phyloP scores from a whole-genome alignment of 139 green algal genomes.

The Bryopsis sp. region DNA sequence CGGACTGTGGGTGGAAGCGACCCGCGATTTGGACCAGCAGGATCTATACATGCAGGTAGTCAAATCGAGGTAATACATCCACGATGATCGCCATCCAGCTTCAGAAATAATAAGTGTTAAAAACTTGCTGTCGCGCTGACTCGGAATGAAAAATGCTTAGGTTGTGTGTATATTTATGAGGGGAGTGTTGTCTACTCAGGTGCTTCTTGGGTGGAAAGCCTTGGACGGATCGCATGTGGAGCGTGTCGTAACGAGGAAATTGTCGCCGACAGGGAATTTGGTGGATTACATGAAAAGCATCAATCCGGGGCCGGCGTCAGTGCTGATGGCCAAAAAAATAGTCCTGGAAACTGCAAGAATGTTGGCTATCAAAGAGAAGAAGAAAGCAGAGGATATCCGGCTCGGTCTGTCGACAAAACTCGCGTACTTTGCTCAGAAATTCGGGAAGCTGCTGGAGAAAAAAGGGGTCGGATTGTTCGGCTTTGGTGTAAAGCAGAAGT shows the following conservation, averaged over 20 bases:
- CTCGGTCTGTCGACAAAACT: background rate
- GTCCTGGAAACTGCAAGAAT: slow-evolving; percentile 8
- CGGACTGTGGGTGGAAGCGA: slow-evolving; percentile 12
- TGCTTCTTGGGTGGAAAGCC: slow-evolving; percentile 4
- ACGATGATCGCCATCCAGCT: too few species aligned
- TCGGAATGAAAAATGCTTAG: too few species aligned
- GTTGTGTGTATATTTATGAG: too few species aligned
- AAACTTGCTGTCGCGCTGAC: too few species aligned
- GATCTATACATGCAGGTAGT: slow-evolving; percentile 19
- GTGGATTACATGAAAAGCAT: slow-evolving; percentile 11
- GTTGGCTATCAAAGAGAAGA: background rate
- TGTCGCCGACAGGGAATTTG: slow-evolving; percentile 17
- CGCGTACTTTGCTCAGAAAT: slow-evolving; percentile 13
- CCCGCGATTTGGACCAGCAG: slow-evolving; percentile 5
- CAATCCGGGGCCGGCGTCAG: background rate
- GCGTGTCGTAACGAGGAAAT: background rate
- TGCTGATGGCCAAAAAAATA: slow-evolving; percentile 18
- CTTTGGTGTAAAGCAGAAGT: slow-evolving; percentile 5
- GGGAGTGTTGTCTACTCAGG: background rate
- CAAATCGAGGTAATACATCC: background rate
- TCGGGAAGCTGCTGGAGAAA: slow-evolving; percentile 17
- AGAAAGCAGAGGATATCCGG: background rate
- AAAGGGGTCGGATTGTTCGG: slow-evolving; percentile 13
- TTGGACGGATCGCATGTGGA: background rate
- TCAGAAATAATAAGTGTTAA: too few species aligned